Evolutionary conservation across 2,329 filamentous ascomycete species (phyloP), one percentile per base, ranked within the genome.

Genomic region (Penicillium sp.): DNA sequence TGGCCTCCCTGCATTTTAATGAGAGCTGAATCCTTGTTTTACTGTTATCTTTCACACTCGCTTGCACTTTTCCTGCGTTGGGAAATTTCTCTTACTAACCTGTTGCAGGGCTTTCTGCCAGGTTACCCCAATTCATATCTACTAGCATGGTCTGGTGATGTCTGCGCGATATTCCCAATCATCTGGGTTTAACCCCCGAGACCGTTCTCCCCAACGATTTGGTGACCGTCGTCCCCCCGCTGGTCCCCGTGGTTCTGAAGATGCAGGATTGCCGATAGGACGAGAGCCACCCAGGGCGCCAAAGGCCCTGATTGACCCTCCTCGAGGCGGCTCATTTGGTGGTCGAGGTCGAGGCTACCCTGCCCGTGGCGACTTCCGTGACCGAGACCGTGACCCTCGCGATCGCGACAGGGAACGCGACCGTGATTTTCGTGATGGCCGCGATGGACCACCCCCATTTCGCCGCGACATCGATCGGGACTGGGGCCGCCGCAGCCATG

Each of bases 271-370:
- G 67, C 88, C 68, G 66, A 84, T 73, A 75, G 82, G 84, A 13
- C 85, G 90, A 67, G 91, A 96, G 66, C 89, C 91, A 2, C 93
- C 93, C 3, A 86, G 92, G 60, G 93, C 91, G 0, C 92, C 93
- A 11, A 92, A 93, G 76, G 91, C 91, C 4, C 81, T 93, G 61
- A 85, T 90, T 63, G 91, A 94, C 64, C 79, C 86, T 31, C 85
- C 87, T n/a, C 86, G 84, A 66, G 88, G 88, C 35, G 70, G 73
- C 23, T 67, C 71, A 21, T 76, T 77, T 62, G 71, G 73, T 64
- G 75, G 77, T 56, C 73, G 74, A 49, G 75, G 76, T 26, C 31
- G 89, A 88, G 73, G 73, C n/a, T 74, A 74, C 62, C 56, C 64
- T 4, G 71, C 70, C 51, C 71, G 73, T 48, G 71, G 71, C 52